Base-by-base conservation (phyloP, 805 yeast genomes). In the Starmera quercuum region DNA sequence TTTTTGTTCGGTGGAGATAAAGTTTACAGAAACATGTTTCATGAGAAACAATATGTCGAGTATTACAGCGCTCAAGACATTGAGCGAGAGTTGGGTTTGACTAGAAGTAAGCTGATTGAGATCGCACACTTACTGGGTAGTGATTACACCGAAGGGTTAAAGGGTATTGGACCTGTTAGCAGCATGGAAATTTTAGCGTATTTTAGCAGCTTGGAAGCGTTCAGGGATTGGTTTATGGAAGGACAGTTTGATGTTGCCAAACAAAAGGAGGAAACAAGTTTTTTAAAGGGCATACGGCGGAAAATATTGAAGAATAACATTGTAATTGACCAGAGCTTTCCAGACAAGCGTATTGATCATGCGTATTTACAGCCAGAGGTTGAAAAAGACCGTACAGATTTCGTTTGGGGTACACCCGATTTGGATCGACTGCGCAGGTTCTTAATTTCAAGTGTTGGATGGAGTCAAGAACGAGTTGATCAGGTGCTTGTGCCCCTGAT, bases 151-250 rank as follows among this genome's bases (percentile, higher is more conserved):
- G 84, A 80, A 34, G 99, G 99, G 0, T 59, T 92, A 23, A 80
- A 83, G 37, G 95, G 97, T 3, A 71, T 92, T 39, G 99, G 99
- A 1, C 96, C 96, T 0, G 97, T 92, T 1, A 69, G 80, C 14
- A 92, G 95, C 0, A 75, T 86, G 75, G 97, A 92, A 54, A 73
- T 92, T 14, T 48, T 92, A 23, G 95, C 95, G 0, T 95, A 88
- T 46, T 92, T 90, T 58, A 75, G 72, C 2, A 51, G 54, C 18
- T 53, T 75, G 21, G 46, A 41, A 1, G 38, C 38, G 14, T 64
- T 66, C 23, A 51, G 58, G 37, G 49, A 62, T 29, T 54, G 78
- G 75, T 54, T 63, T 39, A 50, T 47, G 24, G 54, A 54, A 18
- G 66, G 63, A 2, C 74, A 69, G 41, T 59, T 64, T 31, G 60